Conservation (phyloP, 371 early-diverging fungal genomes). For the Syncephalis fuscata region DNA sequence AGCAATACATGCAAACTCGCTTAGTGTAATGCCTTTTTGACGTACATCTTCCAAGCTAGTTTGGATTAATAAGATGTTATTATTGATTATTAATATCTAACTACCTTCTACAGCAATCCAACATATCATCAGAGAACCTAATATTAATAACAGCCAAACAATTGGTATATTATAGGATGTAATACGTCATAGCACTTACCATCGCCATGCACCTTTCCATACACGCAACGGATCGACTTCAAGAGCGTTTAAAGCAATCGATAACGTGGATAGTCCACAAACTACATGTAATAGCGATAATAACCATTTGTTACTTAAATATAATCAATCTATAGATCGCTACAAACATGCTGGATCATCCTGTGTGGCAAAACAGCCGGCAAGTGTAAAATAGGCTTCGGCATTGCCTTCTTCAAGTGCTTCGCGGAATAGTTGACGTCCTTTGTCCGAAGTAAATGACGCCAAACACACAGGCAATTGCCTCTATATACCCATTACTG, state of each 20-base stretch:
- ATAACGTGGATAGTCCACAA: slow-evolving; percentile 51
- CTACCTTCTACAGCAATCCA: slow-evolving; percentile 45
- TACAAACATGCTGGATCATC: slow-evolving; percentile 65
- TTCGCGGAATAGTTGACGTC: slow-evolving; percentile 60
- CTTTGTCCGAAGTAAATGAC: slow-evolving; percentile 61
- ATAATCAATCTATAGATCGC: not conserved
- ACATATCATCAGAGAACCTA: slow-evolving; percentile 57
- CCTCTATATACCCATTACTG: no score
- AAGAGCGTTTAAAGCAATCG: slow-evolving; percentile 83
- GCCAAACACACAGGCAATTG: slow-evolving; percentile 41
- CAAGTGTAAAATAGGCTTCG: slow-evolving; percentile 76
- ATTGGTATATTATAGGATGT: not conserved
- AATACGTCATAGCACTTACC: slow-evolving; percentile 17
- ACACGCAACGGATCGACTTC: slow-evolving; percentile 73
- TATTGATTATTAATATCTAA: no score
- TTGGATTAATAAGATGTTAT: no score
- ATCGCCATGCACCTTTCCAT: slow-evolving; percentile 93
- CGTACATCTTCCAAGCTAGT: slow-evolving; percentile 57
- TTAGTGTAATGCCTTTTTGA: slow-evolving; percentile 71
- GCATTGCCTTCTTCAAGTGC: slow-evolving; percentile 57
- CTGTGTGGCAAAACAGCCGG: slow-evolving; percentile 80
- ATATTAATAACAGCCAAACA: not conserved
- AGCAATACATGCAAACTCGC: slow-evolving; percentile 59
- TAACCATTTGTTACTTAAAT: not conserved
- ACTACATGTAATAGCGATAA: slow-evolving; percentile 1